Evolutionary conservation across 192 early-diverging fungal genomes (phyloP), one percentile per base, ranked within the genome.

Genomic region (Lobosporangium transversale): DNA sequence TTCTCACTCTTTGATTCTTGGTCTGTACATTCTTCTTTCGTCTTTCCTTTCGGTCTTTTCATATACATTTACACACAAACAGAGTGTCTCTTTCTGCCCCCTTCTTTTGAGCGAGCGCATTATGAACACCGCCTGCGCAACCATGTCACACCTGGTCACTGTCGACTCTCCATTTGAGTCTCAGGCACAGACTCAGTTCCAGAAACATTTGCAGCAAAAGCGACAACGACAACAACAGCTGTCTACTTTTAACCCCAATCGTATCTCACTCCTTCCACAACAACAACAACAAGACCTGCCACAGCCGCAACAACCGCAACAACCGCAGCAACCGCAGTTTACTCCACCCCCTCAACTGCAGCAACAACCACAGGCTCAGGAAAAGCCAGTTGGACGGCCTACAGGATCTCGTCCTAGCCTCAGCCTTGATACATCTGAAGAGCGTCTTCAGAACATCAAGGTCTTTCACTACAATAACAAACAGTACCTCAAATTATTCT

Each of bases 361-460:
- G 21, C 24, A 59, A 42, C 27, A 52, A 20, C 47, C 44, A 29
- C 45, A 51, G 8, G 44, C 65, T n/a, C 26, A 59, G 9, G 56
- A 73, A 49, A 65, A 64, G 36, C 48, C 69, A 4, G 36, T 56
- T 0, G 52, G 27, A 18, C 53, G 58, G 6, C 7, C 64, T 17
- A 31, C 27, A 17, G 40, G 29, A 7, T 60, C 52, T 21, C 63
- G 73, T 23, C 7, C 7, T 7, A 14, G 37, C 14, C 37, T 40
- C 37, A 76, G 73, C 45, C 65, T 76, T 12, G 73, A 76, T 29
- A 76, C 73, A 0, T 76, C 73, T 2, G 62, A 62, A 0, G 73
- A 76, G 35, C 73, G 58, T 3, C 59, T 76, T 11, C 70, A 74
- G 32, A 76, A 66, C 35, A 32, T 60, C 24, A 76, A 66, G 47